Evolutionary conservation across 345 rosid genomes (phyloP).

Genomic region (Stellera chamaejasme): DNA sequence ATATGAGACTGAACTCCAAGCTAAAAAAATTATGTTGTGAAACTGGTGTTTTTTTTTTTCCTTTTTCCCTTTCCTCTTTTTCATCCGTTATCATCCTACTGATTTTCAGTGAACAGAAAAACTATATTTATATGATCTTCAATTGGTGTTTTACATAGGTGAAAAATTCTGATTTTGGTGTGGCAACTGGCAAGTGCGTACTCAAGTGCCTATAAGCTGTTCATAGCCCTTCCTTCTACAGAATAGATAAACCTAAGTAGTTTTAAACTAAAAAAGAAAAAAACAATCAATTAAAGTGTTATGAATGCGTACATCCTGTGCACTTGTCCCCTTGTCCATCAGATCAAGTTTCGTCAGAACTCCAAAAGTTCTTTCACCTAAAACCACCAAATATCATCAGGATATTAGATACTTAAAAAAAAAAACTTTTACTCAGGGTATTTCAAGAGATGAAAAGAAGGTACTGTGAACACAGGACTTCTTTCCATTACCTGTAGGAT

Average conservation of each 20-base stretch:
- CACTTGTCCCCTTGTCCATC: slow-evolving; percentile 99
- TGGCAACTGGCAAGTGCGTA: no score
- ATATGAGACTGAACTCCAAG: background rate
- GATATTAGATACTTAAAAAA: slow-evolving; percentile 4
- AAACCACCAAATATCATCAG: slow-evolving; percentile 12
- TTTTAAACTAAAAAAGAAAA: slow-evolving; percentile 3
- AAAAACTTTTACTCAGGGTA: background rate
- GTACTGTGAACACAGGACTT: slow-evolving; percentile 10
- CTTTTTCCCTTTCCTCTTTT: no score
- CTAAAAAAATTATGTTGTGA: no score
- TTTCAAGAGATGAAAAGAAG: background rate
- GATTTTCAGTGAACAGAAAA: no score
- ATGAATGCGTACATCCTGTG: slow-evolving; percentile 54
- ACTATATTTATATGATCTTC: no score
- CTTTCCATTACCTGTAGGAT: slow-evolving; percentile 68
- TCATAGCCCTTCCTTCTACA: no score
- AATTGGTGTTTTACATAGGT: no score
- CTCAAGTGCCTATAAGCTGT: no score
- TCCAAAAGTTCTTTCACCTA: slow-evolving; percentile 98
- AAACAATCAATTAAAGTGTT: background rate
- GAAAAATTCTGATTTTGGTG: no score
- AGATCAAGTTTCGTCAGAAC: slow-evolving; percentile 96
- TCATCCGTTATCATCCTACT: no score
- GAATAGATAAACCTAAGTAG: background rate
- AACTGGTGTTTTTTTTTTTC: no score